Percentiles rank a stretch among this genome's conserved stretches.
Conservation (phyloP, 2,329 filamentous ascomycete genomes). For the Clonostachys byssicola region DNA sequence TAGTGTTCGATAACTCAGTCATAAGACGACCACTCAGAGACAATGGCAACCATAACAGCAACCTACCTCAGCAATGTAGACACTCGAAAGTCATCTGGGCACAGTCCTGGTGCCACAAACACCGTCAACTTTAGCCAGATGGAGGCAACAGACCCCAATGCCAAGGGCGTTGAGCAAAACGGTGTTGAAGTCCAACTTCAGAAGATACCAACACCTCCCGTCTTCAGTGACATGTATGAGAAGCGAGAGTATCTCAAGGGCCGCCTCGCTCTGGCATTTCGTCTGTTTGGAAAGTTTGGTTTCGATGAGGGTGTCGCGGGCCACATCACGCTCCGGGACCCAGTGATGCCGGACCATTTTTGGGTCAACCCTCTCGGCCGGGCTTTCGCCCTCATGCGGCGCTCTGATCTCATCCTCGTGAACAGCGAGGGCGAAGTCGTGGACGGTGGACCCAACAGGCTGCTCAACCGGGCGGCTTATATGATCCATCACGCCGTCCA, state of each 20-base stretch:
- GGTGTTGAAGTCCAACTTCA: no score
- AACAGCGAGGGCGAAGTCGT: constrained; percentile 57
- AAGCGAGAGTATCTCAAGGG: constrained; percentile 27
- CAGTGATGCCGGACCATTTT: constrained; percentile 52
- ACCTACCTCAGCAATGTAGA: no score
- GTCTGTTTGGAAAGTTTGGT: constrained; percentile 39
- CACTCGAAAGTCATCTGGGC: no score
- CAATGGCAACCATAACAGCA: no score
- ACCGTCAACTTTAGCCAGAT: no score
- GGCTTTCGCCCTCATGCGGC: constrained; percentile 52
- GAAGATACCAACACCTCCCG: constrained; percentile 40
- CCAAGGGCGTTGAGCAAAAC: no score
- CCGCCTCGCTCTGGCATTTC: constrained; percentile 39
- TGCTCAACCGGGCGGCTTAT: constrained; percentile 17
- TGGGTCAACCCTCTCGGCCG: constrained; percentile 59
- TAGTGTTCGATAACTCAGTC: no score
- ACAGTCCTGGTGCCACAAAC: no score
- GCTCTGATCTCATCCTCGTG: constrained; percentile 65
- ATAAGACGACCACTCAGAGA: no score
- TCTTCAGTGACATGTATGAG: constrained; percentile 41
- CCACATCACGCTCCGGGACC: constrained; percentile 61
- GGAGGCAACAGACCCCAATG: no score
- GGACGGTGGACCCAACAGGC: constrained; percentile 47
- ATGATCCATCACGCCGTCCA: constrained; percentile 40
- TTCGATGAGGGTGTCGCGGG: constrained; percentile 59